A percentile compares a stretch with the other conserved stretches of the same genome.
phyloP scores from a whole-genome alignment of 371 early-diverging fungal species.

The Amoeboaphelidium occidentale region DNA sequence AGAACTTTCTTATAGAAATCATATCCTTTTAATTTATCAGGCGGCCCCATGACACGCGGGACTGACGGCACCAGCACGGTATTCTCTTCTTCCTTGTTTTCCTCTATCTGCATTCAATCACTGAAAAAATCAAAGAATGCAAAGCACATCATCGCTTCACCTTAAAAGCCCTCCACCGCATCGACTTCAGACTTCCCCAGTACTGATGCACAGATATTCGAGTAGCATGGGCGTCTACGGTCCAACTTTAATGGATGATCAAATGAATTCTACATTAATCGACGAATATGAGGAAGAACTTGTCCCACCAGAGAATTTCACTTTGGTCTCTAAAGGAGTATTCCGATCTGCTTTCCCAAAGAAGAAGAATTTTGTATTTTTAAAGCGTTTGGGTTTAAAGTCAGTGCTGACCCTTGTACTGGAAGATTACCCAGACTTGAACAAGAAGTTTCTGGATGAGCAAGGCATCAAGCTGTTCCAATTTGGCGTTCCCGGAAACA shows the following conservation, averaged over 20 bases:
- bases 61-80: too few species aligned
- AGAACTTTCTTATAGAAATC: slow-evolving; percentile 47
- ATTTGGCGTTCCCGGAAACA: slow-evolving; percentile 89
- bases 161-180: too few species aligned
- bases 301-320: slow-evolving; percentile 73
- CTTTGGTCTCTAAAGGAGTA: slow-evolving; percentile 67
- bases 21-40: slow-evolving; percentile 47
- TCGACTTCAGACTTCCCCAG: too few species aligned
- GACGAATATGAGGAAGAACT: slow-evolving; percentile 22
- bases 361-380: slow-evolving; percentile 66
- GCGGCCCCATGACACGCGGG: too few species aligned
- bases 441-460: slow-evolving; percentile 58
- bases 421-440: slow-evolving; percentile 85
- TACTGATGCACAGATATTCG: too few species aligned
- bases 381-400: slow-evolving; percentile 62
- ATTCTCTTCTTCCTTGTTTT: too few species aligned
- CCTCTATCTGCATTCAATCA: too few species aligned
- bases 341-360: slow-evolving; percentile 78
- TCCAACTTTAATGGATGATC: too few species aligned
- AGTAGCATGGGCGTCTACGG: too few species aligned
- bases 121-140: too few species aligned
- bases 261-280: too few species aligned
- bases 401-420: slow-evolving; percentile 72
- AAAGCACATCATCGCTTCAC: too few species aligned
- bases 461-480: slow-evolving; percentile 59